Conservation (phyloP, 2,329 filamentous ascomycete species). For the Fusarium musae region DNA sequence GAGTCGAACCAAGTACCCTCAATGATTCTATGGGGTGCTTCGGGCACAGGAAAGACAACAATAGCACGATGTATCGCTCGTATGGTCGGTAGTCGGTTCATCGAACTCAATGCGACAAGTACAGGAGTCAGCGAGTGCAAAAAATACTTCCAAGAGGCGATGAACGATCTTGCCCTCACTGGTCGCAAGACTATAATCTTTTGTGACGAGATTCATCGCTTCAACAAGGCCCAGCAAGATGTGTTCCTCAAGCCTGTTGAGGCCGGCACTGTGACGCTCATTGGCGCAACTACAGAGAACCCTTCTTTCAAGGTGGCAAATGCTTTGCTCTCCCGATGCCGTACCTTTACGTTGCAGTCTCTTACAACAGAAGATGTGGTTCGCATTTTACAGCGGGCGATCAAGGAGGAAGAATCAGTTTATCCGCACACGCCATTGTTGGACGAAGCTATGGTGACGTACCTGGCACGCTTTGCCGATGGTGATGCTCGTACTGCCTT, state of each 20-base stretch:
- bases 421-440: constrained; percentile 66
- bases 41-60: constrained; percentile 87
- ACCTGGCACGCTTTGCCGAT: constrained; percentile 87
- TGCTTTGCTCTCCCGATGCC: constrained; percentile 87
- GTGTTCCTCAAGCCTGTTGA: constrained; percentile 95
- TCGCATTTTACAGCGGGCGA: constrained; percentile 79
- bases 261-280: constrained; percentile 87
- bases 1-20: constrained; percentile 87
- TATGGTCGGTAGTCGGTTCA: constrained; percentile 84
- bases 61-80: constrained; percentile 91
- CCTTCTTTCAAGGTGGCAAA: constrained; percentile 89
- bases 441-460: constrained; percentile 79
- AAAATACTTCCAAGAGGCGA: constrained; percentile 87
- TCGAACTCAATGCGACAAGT: constrained; percentile 95
- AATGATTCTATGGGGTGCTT: constrained; percentile 92
- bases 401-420: constrained; percentile 67
- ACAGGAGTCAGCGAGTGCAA: constrained; percentile 91
- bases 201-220: constrained; percentile 95
- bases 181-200: constrained; percentile 95
- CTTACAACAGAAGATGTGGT: constrained; percentile 78
- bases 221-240: constrained; percentile 92
- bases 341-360: constrained; percentile 87
- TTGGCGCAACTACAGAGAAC: constrained; percentile 97
- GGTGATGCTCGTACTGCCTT: constrained; percentile 93
- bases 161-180: constrained; percentile 80